phyloP scores from a whole-genome alignment of 495 filamentous ascomycete species.

The Xylaria bambusicola region DNA sequence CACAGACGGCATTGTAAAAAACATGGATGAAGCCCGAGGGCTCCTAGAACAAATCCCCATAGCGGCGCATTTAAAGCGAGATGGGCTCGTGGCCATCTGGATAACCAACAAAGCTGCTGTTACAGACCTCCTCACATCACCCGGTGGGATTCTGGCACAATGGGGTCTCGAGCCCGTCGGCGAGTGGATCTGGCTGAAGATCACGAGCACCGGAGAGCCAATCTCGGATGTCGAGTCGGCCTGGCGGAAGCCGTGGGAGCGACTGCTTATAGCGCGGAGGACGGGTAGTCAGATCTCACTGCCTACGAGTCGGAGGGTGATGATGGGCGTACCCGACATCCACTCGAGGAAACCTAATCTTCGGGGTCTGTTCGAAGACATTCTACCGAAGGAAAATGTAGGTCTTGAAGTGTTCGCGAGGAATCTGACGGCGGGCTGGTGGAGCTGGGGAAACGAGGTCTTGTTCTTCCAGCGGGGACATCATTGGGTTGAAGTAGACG shows the following conservation, averaged over 20 bases:
- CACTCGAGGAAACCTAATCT: slow-evolving; percentile 85
- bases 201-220: slow-evolving; percentile 68
- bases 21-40: slow-evolving; percentile 35
- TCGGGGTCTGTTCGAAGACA: slow-evolving; percentile 44
- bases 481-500: slow-evolving; percentile 57
- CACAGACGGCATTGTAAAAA: slow-evolving; percentile 52
- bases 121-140: slow-evolving; percentile 55
- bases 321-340: slow-evolving; percentile 82
- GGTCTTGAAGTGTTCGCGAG: slow-evolving; percentile 88
- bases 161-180: slow-evolving; percentile 69
- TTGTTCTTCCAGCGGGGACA: slow-evolving; percentile 74
- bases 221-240: slow-evolving; percentile 65
- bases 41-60: slow-evolving; percentile 58
- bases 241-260: slow-evolving; percentile 87
- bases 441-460: slow-evolving; percentile 84
- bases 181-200: slow-evolving; percentile 94
- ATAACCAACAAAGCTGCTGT: slow-evolving; percentile 76
- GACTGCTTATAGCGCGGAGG: slow-evolving; percentile 68
- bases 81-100: slow-evolving; percentile 76
- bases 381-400: slow-evolving; percentile 53
- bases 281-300: slow-evolving; percentile 21
- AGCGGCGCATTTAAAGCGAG: slow-evolving; percentile 52
- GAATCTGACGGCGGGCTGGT: slow-evolving; percentile 84
- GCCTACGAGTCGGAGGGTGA: slow-evolving; percentile 53
- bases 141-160: slow-evolving; percentile 54